These are phyloP conservation scores for Verticillium tricorpus DNA, from an alignment of 2,329 filamentous ascomycete genomes.

Conservation along the genomic window DNA sequence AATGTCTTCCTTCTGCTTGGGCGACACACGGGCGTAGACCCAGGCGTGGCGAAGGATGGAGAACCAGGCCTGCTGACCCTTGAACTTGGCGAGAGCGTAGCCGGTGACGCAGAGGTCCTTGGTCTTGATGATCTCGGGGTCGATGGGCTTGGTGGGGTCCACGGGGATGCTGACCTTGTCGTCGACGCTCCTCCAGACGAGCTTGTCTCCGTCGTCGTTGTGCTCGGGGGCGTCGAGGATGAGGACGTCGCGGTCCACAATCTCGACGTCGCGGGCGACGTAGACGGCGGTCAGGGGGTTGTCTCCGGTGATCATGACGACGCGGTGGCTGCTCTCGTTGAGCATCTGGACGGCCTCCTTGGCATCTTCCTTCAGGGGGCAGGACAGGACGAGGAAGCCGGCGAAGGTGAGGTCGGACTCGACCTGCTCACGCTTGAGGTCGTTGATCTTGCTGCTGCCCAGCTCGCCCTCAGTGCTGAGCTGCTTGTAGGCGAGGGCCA, in stretches of 20 bases:
- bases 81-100: conserved; percentile 87
- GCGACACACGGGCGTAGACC: conserved; percentile 97
- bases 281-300: conserved; percentile 96
- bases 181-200: conserved; percentile 94
- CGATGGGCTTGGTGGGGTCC: conserved; percentile 75
- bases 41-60: conserved; percentile 83
- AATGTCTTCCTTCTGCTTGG: conserved; percentile 98
- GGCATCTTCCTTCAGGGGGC: conserved; percentile 93
- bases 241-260: conserved; percentile 90
- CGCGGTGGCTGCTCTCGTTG: conserved; percentile 96
- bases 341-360: conserved; percentile 93
- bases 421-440: conserved; percentile 88
- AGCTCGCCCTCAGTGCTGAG: conserved; percentile 78
- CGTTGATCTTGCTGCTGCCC: conserved; percentile 80
- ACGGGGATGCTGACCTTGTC: conserved; percentile 84
- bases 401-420: conserved; percentile 83
- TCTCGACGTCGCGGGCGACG: conserved; percentile 92
- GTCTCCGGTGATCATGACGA: conserved; percentile 98
- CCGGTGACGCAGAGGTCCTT: conserved; percentile 97
- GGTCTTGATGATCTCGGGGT: conserved; percentile 70
- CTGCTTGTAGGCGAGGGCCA: conserved; percentile 92
- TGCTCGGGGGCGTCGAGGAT: conserved; percentile 95
- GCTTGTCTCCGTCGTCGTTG: conserved; percentile 70
- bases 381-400: conserved; percentile 92
- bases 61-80: conserved; percentile 69